Conservation (phyloP, 1,284 basidiomycete species). For the Lentinula novae-zelandiae region DNA sequence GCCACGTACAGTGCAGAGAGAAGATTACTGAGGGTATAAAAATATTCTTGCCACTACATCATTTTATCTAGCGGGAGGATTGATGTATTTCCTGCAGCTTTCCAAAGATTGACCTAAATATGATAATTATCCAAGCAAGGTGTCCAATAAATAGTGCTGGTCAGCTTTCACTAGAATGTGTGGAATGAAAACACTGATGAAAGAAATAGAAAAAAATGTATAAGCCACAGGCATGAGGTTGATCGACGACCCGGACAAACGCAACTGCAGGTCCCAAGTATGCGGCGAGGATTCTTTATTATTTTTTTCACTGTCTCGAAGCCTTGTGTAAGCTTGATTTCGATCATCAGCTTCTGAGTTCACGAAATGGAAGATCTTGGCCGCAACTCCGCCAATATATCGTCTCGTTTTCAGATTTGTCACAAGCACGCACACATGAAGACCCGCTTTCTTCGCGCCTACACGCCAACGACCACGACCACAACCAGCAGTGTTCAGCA, state of each 20-base stretch:
- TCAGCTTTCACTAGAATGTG: too few species aligned
- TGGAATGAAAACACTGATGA: neutral
- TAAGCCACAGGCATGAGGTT: too few species aligned
- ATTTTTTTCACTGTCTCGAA: too few species aligned
- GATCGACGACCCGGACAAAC: too few species aligned
- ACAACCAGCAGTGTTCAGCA: neutral
- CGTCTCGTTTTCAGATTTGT: neutral
- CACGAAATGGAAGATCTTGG: neutral
- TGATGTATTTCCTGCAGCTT: too few species aligned
- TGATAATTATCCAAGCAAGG: neutral
- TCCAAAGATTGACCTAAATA: too few species aligned
- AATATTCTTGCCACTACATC: neutral
- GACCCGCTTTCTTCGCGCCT: too few species aligned
- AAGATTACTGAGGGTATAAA: neutral
- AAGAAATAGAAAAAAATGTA: neutral
- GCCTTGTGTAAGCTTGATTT: too few species aligned
- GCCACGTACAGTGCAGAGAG: neutral
- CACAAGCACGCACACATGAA: neutral
- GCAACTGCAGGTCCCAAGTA: too few species aligned
- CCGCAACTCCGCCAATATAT: neutral
- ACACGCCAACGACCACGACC: too few species aligned
- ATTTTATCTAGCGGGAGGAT: too few species aligned
- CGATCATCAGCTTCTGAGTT: neutral
- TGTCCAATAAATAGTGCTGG: neutral
- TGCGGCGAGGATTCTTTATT: too few species aligned